A percentile compares a stretch with the other conserved stretches of the same genome.
Evolutionary conservation across 352 stramenopile species (phyloP).

Genomic region (Globisporangium iwayamae): DNA sequence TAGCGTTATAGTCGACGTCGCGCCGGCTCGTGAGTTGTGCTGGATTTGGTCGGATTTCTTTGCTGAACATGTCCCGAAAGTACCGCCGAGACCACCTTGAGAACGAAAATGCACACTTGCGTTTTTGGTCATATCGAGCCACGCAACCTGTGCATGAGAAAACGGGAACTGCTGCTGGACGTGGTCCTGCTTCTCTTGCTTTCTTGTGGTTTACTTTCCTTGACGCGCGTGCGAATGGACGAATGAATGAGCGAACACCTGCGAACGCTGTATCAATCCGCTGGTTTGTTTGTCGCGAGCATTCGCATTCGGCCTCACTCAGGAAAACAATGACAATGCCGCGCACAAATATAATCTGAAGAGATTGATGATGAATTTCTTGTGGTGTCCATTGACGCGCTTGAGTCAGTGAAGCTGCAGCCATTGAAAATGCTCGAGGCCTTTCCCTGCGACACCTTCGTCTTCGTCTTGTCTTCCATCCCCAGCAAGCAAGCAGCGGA

Average conservation of each 20-base stretch:
- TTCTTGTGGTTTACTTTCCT: no score
- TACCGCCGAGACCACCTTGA: no score
- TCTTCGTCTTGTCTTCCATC: not conserved
- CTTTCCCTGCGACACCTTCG: constrained; percentile 6
- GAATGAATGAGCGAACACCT: not conserved
- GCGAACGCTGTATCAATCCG: constrained; percentile 4
- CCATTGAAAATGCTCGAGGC: not conserved
- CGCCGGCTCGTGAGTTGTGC: no score
- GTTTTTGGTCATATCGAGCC: no score
- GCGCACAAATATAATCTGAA: not conserved
- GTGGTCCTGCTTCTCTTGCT: not conserved
- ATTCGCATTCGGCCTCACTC: no score
- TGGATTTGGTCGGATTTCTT: no score
- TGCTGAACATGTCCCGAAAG: no score
- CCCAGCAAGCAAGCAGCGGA: not conserved
- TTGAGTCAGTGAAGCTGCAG: constrained; percentile 2
- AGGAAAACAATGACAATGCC: not conserved
- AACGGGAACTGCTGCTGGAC: not conserved
- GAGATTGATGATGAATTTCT: not conserved
- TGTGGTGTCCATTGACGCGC: not conserved
- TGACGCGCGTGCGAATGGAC: not conserved
- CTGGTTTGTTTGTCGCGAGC: not conserved
- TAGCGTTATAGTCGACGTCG: no score
- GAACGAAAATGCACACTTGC: no score
- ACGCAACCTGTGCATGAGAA: not conserved